Percentiles rank a stretch among this genome's conserved stretches.
Evolutionary conservation across 257 asterid genomes (phyloP).

Genomic region (Datura wrightii): DNA sequence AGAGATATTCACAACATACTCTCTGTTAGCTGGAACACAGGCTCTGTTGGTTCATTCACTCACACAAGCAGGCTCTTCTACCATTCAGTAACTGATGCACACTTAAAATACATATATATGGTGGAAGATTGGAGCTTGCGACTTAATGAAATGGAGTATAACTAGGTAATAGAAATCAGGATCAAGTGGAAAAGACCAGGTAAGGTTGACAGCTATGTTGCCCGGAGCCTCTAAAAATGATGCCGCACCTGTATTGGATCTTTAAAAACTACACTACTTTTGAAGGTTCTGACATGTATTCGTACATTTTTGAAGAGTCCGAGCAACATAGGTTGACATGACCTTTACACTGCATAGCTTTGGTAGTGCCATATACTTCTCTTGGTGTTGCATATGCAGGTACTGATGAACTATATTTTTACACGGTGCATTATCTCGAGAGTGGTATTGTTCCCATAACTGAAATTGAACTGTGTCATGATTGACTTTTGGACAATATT

Average conservation of each 20-base stretch:
- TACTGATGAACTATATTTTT: neutral
- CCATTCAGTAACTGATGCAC: neutral
- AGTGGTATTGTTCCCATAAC: neutral
- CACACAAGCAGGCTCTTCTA: neutral
- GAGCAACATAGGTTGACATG: too few species aligned
- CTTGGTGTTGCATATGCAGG: neutral
- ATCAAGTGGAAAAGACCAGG: neutral
- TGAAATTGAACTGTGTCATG: neutral
- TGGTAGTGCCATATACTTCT: neutral
- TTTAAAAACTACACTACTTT: too few species aligned
- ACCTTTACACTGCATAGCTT: neutral
- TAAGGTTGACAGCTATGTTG: neutral
- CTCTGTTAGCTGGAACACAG: neutral
- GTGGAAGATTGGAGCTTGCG: neutral
- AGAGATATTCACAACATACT: neutral
- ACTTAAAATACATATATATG: neutral
- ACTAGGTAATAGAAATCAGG: neutral
- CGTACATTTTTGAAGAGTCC: too few species aligned
- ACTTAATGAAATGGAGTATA: neutral
- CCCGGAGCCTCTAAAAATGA: too few species aligned
- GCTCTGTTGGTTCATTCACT: neutral
- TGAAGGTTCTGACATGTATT: too few species aligned
- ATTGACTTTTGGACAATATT: neutral
- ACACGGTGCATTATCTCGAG: neutral
- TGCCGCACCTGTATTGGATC: too few species aligned